Conservation (phyloP, 495 filamentous ascomycete genomes). For the Cercophora samala region DNA sequence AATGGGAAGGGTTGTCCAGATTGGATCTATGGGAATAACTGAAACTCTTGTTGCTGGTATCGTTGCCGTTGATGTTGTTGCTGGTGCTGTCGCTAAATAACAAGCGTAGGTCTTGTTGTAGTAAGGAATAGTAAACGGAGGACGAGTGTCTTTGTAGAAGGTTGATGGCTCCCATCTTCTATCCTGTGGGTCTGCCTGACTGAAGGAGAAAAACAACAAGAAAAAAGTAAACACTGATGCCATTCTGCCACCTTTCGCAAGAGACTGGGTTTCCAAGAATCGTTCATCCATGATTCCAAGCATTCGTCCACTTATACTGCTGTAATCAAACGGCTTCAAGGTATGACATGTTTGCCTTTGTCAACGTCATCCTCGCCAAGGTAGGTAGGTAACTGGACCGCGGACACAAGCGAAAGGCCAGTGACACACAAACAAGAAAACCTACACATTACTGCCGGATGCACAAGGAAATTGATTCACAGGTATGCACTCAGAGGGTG, state of each 20-base stretch:
- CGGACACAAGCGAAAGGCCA: background rate
- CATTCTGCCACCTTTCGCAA: background rate
- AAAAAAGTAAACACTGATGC: background rate
- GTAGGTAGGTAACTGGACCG: too few relatives aligned
- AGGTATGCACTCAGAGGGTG: background rate
- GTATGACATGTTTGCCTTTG: background rate
- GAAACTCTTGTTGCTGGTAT: background rate
- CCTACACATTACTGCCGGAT: background rate
- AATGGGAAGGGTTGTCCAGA: conserved; percentile 22
- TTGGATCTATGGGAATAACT: background rate
- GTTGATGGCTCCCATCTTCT: background rate
- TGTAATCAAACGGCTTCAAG: background rate
- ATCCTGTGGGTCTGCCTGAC: background rate
- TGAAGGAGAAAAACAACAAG: background rate
- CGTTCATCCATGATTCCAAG: background rate
- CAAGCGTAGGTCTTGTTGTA: background rate
- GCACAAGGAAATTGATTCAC: background rate
- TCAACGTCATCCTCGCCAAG: background rate
- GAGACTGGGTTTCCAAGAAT: background rate
- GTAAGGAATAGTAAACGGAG: background rate
- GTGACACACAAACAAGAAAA: background rate
- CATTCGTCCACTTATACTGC: background rate
- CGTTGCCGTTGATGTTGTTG: background rate
- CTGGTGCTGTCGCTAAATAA: background rate
- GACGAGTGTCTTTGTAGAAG: background rate